phyloP scores from a whole-genome alignment of 1,139 yeast genomes.

The Wickerhamomyces sp. region DNA sequence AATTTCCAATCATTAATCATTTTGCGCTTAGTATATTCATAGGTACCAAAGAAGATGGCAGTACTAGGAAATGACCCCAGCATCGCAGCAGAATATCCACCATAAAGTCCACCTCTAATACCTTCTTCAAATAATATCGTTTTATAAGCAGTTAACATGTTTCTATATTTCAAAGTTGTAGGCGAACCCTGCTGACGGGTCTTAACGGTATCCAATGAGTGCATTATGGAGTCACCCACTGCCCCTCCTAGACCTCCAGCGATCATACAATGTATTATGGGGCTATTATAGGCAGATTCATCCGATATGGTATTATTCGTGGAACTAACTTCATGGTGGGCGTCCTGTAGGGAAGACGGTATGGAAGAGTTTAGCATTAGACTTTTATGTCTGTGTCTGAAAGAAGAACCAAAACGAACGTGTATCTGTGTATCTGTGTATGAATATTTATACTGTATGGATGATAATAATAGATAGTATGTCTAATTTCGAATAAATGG shows the following conservation, averaged over 20 bases:
- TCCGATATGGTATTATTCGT: slow-evolving; percentile 12
- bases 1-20: slow-evolving; percentile 61
- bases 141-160: slow-evolving; percentile 63
- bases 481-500: too few relatives aligned
- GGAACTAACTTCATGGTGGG: slow-evolving; percentile 2
- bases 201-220: slow-evolving; percentile 92
- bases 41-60: slow-evolving; percentile 86
- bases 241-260: slow-evolving; percentile 97
- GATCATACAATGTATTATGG: slow-evolving; percentile 60
- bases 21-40: slow-evolving; percentile 72
- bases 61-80: slow-evolving; percentile 92
- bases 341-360: slow-evolving; percentile 1
- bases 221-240: slow-evolving; percentile 91
- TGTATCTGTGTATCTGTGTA: background rate
- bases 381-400: background rate
- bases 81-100: slow-evolving; percentile 91
- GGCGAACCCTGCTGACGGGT: slow-evolving; percentile 96
- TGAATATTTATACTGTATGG: background rate
- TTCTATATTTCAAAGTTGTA: slow-evolving; percentile 57
- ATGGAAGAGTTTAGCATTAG: slow-evolving; percentile 2
- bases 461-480: too few relatives aligned
- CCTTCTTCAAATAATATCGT: slow-evolving; percentile 84
- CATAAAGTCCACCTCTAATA: slow-evolving; percentile 73
- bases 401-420: background rate
- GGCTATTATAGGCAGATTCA: slow-evolving; percentile 26